Conservation (phyloP, 257 asterid species). For the Solanum okadae region DNA sequence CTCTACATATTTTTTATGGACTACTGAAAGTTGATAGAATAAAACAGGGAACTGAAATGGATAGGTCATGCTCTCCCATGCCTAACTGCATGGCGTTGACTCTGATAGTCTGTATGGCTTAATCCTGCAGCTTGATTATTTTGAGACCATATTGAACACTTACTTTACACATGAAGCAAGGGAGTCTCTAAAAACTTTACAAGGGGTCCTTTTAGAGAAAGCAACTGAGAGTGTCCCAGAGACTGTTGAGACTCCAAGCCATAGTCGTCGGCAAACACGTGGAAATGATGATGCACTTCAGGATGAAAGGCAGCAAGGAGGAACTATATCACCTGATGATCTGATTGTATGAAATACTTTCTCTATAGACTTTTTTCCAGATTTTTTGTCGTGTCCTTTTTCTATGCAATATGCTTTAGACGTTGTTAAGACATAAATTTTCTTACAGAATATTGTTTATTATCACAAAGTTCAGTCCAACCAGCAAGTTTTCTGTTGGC, state of each 20-base stretch:
- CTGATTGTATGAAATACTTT: conserved; percentile 54
- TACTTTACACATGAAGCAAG: conserved; percentile 93
- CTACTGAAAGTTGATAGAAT: neutral
- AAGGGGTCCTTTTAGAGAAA: conserved; percentile 82
- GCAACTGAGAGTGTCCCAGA: conserved; percentile 76
- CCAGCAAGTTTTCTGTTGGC: neutral
- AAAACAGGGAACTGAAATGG: neutral
- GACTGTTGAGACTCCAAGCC: conserved; percentile 73
- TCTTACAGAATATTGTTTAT: neutral
- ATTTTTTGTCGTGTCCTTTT: neutral
- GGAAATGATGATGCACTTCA: conserved; percentile 76
- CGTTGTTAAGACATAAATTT: neutral
- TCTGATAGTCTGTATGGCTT: conserved; percentile 6
- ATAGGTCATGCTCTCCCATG: neutral
- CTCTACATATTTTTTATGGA: neutral
- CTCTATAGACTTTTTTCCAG: neutral
- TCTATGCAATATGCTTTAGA: neutral
- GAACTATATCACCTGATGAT: conserved; percentile 87
- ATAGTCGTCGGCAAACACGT: conserved; percentile 85
- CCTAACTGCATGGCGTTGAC: neutral
- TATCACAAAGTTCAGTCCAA: neutral
- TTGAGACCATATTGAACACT: conserved; percentile 90
- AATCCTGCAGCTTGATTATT: conserved; percentile 86
- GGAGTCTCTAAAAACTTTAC: conserved; percentile 80
- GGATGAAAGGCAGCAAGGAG: conserved; percentile 75